Percentiles rank a stretch among this genome's conserved stretches.
Evolutionary conservation across 768 basidiomycete species (phyloP).

Genomic region (Chiua virens): DNA sequence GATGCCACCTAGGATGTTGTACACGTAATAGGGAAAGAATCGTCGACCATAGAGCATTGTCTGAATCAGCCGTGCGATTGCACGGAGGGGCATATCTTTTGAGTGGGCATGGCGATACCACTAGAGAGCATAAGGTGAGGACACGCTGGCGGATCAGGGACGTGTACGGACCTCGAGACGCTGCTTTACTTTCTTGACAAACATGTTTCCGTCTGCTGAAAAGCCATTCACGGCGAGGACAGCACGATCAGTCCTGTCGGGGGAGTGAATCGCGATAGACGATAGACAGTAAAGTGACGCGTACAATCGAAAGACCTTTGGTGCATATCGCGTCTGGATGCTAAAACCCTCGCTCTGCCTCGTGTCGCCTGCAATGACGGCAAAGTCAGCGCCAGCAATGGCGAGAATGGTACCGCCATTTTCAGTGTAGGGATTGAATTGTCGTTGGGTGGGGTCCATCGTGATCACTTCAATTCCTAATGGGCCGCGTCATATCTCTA

Average conservation of each 20-base stretch:
- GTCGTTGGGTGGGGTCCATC: constrained; percentile 51
- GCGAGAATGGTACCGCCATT: constrained; percentile 97
- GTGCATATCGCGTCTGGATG: constrained; percentile 96
- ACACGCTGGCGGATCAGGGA: not conserved
- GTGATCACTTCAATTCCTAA: constrained; percentile 23
- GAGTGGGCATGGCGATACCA: constrained; percentile 98
- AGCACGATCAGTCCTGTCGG: constrained; percentile 80
- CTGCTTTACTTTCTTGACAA: constrained; percentile 95
- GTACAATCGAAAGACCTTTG: constrained; percentile 92
- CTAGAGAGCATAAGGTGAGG: constrained; percentile 38
- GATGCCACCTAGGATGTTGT: constrained; percentile 94
- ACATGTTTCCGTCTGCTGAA: constrained; percentile 95
- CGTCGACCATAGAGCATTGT: constrained; percentile 96
- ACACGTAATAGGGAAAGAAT: constrained; percentile 98
- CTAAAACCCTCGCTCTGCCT: constrained; percentile 95
- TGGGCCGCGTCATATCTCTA: constrained; percentile 12
- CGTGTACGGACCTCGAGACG: constrained; percentile 77
- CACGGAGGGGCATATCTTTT: constrained; percentile 95
- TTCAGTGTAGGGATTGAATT: constrained; percentile 87
- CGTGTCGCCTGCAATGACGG: constrained; percentile 95
- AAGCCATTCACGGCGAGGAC: constrained; percentile 97
- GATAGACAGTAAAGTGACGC: constrained; percentile 26
- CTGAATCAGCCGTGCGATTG: constrained; percentile 97
- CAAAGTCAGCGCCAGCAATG: constrained; percentile 91
- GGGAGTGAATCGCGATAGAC: not conserved